Base-by-base conservation (phyloP, 2,329 filamentous ascomycete species). In the Chaetothyriales sp. region DNA sequence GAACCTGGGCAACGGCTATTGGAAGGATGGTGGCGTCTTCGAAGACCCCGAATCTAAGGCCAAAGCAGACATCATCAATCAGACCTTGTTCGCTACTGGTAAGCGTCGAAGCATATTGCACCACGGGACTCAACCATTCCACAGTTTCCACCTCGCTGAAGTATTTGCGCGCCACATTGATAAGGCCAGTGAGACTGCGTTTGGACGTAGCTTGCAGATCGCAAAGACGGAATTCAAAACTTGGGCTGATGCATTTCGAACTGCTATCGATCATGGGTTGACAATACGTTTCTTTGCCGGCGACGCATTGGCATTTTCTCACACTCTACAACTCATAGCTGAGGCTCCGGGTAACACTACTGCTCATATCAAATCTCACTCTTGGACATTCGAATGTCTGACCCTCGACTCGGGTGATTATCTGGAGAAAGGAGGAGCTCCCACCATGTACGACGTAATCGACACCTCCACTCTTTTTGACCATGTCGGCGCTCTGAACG, bases 111-210 rank as follows among this genome's bases (percentile, higher is more conserved):
- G 66, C 1, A 55, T 65, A 2, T 63, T 81, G 25, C 72, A 76
- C 53, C 73, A 75, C 59, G 69, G 66, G 4, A 70, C 69, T 3
- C 68, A 81, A 53, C 78, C 80, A 0, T 55, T 80, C 0, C 59
- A 74, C 5, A 73, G 77, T 1, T 83, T 77, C 52, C 78, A 82
- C 62, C 67, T 82, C n/a, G 74, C 76, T 1, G 65, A 70, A 0
- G 74, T 71, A 2, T 70, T 68, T 53, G 66, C 68, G 1, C 59
- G 66, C 0, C 63, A 75, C 1, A 57, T 64, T 0, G 60, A 68
- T 3, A 49, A 56, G 0, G 75, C 73, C 1, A 57, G 60, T 10
- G 50, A 57, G 43, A 40, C 1, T 15, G 13, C 13, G 15, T 15
- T 40, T 13, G 13, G 15, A 40, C 33, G 33, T 40, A 15, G 33